Conservation (phyloP, 164 flowering plant species). For the Stephania yunnanensis region DNA sequence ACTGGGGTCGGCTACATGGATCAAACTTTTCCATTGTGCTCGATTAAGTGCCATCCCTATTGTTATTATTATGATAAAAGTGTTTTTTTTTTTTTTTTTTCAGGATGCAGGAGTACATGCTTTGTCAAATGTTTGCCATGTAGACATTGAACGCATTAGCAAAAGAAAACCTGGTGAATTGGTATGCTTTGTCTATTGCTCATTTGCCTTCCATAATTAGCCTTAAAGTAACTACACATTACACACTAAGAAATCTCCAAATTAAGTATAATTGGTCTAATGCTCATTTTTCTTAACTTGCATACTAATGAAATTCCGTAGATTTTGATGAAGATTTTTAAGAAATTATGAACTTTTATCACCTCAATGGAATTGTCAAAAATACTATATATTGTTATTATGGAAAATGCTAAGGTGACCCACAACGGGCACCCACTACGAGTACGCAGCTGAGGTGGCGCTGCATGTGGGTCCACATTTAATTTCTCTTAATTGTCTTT, state of each 20-base stretch:
- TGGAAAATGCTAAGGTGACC: no score
- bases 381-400: no score
- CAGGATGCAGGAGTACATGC: slow-evolving; percentile 99
- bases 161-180: slow-evolving; percentile 95
- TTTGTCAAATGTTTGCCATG: slow-evolving; percentile 93
- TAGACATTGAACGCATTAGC: slow-evolving; percentile 89
- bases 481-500: no score
- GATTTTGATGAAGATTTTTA: background rate
- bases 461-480: no score
- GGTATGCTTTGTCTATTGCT: slow-evolving; percentile 31
- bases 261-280: background rate
- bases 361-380: no score
- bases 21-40: no score
- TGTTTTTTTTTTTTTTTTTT: slow-evolving; percentile 7
- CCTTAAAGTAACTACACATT: background rate
- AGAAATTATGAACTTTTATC: no score
- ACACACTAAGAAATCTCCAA: background rate
- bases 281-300: background rate
- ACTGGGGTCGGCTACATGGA: no score
- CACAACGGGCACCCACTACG: no score
- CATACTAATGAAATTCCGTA: background rate
- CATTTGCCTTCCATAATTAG: background rate
- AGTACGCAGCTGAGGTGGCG: no score
- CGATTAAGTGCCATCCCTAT: no score
- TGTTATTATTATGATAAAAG: background rate